phyloP scores from a whole-genome alignment of 2,329 filamentous ascomycete genomes.

The Cladosporium oxysporum region DNA sequence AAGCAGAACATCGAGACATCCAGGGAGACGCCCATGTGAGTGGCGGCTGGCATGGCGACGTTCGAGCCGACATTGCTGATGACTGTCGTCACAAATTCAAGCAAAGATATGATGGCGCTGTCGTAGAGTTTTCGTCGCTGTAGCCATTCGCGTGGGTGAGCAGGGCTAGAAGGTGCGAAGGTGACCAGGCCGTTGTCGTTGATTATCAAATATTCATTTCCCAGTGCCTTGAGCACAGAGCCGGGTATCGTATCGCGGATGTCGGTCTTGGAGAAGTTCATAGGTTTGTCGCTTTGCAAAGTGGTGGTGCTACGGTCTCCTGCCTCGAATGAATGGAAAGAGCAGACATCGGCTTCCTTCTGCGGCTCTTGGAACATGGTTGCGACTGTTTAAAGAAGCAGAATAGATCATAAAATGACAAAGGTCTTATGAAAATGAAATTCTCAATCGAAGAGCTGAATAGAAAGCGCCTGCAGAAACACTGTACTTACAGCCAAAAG shows the following conservation, averaged over 20 bases:
- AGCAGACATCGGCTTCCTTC: background rate
- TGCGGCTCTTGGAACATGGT: background rate
- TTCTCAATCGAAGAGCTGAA: background rate
- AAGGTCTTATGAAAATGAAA: background rate
- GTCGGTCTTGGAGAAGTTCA: background rate
- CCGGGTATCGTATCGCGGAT: background rate
- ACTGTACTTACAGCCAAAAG: background rate
- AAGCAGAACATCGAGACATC: slow-evolving; percentile 19
- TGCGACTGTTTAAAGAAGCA: background rate
- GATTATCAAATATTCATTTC: background rate
- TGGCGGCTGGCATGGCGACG: slow-evolving; percentile 1
- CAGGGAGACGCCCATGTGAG: slow-evolving; percentile 15
- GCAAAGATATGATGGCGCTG: slow-evolving; percentile 28
- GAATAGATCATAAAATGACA: background rate
- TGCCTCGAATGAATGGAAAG: background rate
- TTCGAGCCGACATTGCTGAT: slow-evolving; percentile 25
- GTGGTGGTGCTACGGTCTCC: background rate
- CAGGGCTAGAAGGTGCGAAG: slow-evolving; percentile 23
- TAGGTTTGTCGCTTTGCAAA: background rate
- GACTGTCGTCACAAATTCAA: slow-evolving; percentile 27
- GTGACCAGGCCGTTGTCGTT: slow-evolving; percentile 24
- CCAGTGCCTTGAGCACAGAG: background rate
- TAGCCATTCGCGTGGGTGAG: slow-evolving; percentile 24
- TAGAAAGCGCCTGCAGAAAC: background rate
- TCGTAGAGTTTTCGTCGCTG: slow-evolving; percentile 25